Evolutionary conservation across 805 yeast species (phyloP).

Genomic region (Starmerella geochares): DNA sequence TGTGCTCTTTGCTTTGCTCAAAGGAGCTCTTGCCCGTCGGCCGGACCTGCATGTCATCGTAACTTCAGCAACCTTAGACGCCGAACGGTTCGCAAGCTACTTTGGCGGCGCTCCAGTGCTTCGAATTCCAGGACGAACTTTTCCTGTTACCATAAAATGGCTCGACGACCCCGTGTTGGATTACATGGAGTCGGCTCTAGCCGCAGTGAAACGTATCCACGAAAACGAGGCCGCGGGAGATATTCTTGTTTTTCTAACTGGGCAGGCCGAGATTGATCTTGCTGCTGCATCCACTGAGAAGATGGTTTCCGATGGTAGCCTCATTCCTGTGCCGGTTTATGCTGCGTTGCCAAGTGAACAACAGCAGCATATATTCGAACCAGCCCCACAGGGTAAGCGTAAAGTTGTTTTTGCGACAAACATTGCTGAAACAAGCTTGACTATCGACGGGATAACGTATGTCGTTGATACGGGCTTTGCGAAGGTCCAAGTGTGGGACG

Average conservation of each 20-base stretch:
- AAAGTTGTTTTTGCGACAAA: constrained; percentile 92
- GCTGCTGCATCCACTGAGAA: constrained; percentile 55
- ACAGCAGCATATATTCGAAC: constrained; percentile 74
- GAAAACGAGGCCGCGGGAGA: constrained; percentile 47
- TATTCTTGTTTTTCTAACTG: constrained; percentile 81
- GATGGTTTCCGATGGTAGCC: constrained; percentile 46
- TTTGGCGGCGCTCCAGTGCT: constrained; percentile 79
- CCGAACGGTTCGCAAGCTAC: constrained; percentile 71
- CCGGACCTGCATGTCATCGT: constrained; percentile 65
- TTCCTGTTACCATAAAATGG: constrained; percentile 77
- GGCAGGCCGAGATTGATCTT: constrained; percentile 92
- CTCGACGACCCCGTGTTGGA: constrained; percentile 83
- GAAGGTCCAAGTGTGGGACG: constrained; percentile 81
- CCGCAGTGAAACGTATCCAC: constrained; percentile 82
- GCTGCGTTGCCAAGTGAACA: constrained; percentile 81
- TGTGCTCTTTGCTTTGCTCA: constrained; percentile 64
- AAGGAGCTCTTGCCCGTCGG: constrained; percentile 53
- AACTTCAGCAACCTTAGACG: constrained; percentile 92
- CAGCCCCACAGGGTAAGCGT: constrained; percentile 66
- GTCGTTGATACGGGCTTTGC: constrained; percentile 94
- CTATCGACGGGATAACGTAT: constrained; percentile 89
- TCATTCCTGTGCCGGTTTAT: constrained; percentile 77
- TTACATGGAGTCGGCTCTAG: constrained; percentile 78
- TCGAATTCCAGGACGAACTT: constrained; percentile 86
- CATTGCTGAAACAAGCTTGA: constrained; percentile 92